Evolutionary conservation across 306 rosid species (phyloP).

Genomic region (Inga laurina): DNA sequence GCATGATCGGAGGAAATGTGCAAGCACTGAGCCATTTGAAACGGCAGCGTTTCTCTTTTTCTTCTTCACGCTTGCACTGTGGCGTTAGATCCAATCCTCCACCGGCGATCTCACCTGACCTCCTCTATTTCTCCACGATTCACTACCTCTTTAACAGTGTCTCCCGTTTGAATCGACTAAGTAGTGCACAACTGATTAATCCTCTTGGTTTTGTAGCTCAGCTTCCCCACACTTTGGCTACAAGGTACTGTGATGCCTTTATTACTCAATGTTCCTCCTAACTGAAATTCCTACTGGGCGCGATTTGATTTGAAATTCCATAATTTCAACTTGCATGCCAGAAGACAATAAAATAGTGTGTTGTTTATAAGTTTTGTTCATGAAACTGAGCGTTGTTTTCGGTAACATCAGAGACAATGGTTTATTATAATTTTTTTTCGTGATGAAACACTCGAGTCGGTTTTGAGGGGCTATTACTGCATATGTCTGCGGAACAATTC

Average conservation of each 20-base stretch:
- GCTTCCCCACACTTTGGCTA: slow-evolving; percentile 4
- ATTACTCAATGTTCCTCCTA: background rate
- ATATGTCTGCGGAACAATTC: slow-evolving; percentile 9
- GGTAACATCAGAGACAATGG: background rate
- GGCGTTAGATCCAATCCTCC: slow-evolving; percentile 45
- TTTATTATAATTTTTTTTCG: slow-evolving; percentile 3
- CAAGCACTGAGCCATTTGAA: slow-evolving; percentile 19
- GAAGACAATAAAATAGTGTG: background rate
- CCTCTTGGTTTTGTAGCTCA: slow-evolving; percentile 8
- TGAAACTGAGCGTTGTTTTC: slow-evolving; percentile 25
- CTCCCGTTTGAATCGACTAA: slow-evolving; percentile 22
- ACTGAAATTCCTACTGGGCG: slow-evolving; percentile 17
- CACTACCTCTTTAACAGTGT: background rate
- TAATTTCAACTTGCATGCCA: slow-evolving; percentile 2
- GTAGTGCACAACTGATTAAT: slow-evolving; percentile 5
- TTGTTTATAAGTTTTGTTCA: background rate
- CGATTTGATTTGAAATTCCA: slow-evolving; percentile 10
- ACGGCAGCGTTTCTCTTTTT: slow-evolving; percentile 45
- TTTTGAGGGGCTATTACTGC: slow-evolving; percentile 14
- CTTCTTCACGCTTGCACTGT: slow-evolving; percentile 19
- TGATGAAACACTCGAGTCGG: slow-evolving; percentile 2
- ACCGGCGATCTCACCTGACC: slow-evolving; percentile 56
- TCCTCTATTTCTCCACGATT: slow-evolving; percentile 19
- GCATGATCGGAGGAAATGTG: slow-evolving; percentile 11
- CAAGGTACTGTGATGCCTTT: slow-evolving; percentile 33